Base-by-base conservation (phyloP, 2,329 filamentous ascomycete genomes). In the Peltaster fructicola region DNA sequence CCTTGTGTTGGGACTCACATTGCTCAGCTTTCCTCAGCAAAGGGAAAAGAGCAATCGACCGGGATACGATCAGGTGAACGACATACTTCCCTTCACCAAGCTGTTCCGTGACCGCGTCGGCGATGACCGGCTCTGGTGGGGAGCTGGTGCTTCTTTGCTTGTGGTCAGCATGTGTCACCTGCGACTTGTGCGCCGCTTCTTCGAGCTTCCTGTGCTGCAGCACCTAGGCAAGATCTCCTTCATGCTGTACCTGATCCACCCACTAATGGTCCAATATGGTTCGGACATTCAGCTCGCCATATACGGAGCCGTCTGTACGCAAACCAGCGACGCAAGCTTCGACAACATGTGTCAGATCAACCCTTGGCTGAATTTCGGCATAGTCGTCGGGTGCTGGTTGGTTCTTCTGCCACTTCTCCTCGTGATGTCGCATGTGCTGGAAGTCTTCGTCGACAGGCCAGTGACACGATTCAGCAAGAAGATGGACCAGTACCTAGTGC, bases 201-300 rank as follows among this genome's bases (percentile, higher is more conserved):
- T 37, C 25, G 27, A 34, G 20, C 19, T 29, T 15, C 20, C 24
- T 7, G 18, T 30, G 11, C 13, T 30, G 22, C 27, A 32, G 8
- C 33, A 36, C 18, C 25, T 38, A 7, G 35, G 35, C 8, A 27
- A 29, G 8, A 22, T 38, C 25, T 34, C 30, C 27, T 38, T 28
- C 19, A 38, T 38, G 35, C 29, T 38, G 6, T 38, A 38, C 24
- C 26, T 38, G 10, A 33, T 29, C 8, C 36, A 39, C 19, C 34
- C 30, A 11, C 20, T 34, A 14, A 23, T 30, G 2, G 16, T 37
- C 17, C 29, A 33, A n/a, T n/a, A n/a, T n/a, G n/a, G n/a, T n/a
- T n/a, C n/a, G n/a, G n/a, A n/a, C n/a, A n/a, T n/a, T n/a, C n/a
- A n/a, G n/a, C n/a, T n/a, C n/a, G n/a, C n/a, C n/a, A n/a, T n/a